Base-by-base conservation (phyloP, 148 eudicot species). In the Rhododendron mucronatum region DNA sequence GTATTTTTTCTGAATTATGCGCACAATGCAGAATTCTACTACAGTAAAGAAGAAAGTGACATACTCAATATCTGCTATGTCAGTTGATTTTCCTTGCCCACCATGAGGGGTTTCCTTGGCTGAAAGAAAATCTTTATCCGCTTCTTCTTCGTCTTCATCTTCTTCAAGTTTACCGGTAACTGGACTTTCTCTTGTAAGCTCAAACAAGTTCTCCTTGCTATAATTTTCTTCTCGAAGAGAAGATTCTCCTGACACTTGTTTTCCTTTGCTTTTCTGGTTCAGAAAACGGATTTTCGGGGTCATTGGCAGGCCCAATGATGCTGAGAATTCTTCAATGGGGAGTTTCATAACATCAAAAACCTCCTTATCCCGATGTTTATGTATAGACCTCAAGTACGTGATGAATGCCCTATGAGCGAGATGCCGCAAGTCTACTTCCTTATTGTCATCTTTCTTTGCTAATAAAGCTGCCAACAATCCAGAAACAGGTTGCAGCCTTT, bases 241-340 rank as follows among this genome's bases (percentile, higher is more conserved):
- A 53, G 86, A 63, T n/a, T 83, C 88, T 86, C 85, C 90, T 14
- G 92, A 80, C 44, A 53, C 84, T 20, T 69, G 89, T 75, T 93
- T 88, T 26, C 89, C 92, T 59, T 67, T 84, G 33, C 3, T 88
- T 91, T 93, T 95, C 84, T 88, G 90, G 33, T 90, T 92, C 63
- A 93, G 75, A 86, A 92, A 92, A 26, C 97, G 94, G 63, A 96
- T 88, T 90, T 90, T 92, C 26, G 99, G 99, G 39, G 98, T 95
- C 92, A 92, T 88, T 69, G 99, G 99, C 88, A 96, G 88, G 86
- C 99, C 99, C 87, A 95, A 61, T 35, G 99, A 96, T 77, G 97
- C 98, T 71, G 98, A 90, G 87, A 74, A 95, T 83, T 92, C 99
- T 45, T 95, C 96, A 71, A 94, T 84, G 12, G 94, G 94, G 82